Evolutionary conservation across 2,329 filamentous ascomycete species (phyloP).

Genomic region (Paecilomyces sp.): DNA sequence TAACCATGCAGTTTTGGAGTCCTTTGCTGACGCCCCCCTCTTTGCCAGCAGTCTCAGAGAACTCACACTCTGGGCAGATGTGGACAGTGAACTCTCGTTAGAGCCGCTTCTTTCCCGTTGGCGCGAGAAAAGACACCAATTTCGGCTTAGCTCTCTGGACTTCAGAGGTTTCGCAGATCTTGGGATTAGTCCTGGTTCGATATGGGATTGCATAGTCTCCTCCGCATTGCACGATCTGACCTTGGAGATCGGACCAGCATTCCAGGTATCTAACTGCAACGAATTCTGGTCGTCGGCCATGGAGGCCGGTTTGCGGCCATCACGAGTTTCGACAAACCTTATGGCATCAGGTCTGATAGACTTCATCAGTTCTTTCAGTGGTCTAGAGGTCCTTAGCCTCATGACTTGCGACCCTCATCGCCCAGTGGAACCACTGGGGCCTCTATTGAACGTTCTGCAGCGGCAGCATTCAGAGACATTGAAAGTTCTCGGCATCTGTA

Average conservation of each 20-base stretch:
- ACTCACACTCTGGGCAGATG: not conserved
- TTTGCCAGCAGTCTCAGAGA: not conserved
- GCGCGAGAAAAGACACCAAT: not conserved
- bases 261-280: not conserved
- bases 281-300: not conserved
- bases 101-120: not conserved
- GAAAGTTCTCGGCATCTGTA: not conserved
- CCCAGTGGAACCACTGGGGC: not conserved
- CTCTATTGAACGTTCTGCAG: not conserved
- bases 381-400: not conserved
- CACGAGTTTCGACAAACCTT: not conserved
- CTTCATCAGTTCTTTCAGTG: not conserved
- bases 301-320: not conserved
- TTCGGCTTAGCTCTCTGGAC: not conserved
- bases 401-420: not conserved
- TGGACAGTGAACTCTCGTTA: not conserved
- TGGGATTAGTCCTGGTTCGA: not conserved
- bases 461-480: not conserved
- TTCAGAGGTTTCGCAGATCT: not conserved
- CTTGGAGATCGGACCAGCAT: not conserved
- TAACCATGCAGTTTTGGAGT: not conserved
- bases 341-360: not conserved
- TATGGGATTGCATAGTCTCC: not conserved
- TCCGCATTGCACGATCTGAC: not conserved
- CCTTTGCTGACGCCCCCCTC: not conserved